These are phyloP conservation scores for Peterozyma toletana DNA, from an alignment of 805 yeast species.

Conservation along the genomic window DNA sequence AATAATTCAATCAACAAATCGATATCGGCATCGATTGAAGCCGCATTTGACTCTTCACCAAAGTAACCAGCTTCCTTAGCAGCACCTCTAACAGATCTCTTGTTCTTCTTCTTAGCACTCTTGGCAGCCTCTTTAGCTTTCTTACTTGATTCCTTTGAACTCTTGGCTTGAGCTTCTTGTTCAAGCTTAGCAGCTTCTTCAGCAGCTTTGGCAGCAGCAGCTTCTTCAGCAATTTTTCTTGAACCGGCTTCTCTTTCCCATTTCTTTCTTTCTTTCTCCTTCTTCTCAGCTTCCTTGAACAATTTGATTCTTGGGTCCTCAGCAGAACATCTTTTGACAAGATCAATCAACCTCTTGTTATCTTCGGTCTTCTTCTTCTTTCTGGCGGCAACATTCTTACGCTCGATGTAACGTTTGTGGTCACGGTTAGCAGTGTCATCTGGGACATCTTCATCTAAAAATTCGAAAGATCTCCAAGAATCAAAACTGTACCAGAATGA, in stretches of 20 bases:
- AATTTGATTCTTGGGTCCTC: slow-evolving; percentile 94
- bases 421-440: slow-evolving; percentile 99
- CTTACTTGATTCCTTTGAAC: slow-evolving; percentile 56
- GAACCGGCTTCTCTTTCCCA: slow-evolving; percentile 99
- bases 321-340: slow-evolving; percentile 79
- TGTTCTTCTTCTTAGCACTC: slow-evolving; percentile 96
- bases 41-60: slow-evolving; percentile 66
- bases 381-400: slow-evolving; percentile 94
- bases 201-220: slow-evolving; percentile 77
- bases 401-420: slow-evolving; percentile 97
- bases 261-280: slow-evolving; percentile 88
- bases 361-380: slow-evolving; percentile 97
- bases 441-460: slow-evolving; percentile 97
- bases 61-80: slow-evolving; percentile 82
- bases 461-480: slow-evolving; percentile 98
- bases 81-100: slow-evolving; percentile 75
- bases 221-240: slow-evolving; percentile 92
- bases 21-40: slow-evolving; percentile 69
- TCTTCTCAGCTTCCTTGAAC: slow-evolving; percentile 91
- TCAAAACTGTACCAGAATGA: slow-evolving; percentile 90
- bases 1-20: slow-evolving; percentile 72
- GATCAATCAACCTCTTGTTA: slow-evolving; percentile 77
- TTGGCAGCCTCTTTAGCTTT: slow-evolving; percentile 93
- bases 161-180: slow-evolving; percentile 66
- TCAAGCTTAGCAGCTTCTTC: slow-evolving; percentile 76